Conservation (phyloP, 2,329 filamentous ascomycete genomes). For the Alternaria triticimaculans region DNA sequence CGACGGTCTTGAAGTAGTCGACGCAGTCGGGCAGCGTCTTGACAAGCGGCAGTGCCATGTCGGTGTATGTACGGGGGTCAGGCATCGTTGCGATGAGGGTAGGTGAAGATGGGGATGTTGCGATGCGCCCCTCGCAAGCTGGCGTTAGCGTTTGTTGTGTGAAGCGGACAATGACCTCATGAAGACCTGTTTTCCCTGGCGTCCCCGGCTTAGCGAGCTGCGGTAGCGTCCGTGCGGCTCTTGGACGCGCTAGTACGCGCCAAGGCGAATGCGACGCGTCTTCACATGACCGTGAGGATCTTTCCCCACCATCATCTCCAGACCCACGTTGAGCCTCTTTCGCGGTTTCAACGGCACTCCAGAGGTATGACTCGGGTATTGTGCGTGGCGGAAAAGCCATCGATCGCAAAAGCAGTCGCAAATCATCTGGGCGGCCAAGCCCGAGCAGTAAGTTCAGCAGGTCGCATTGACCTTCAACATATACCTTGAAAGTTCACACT, state of each 20-base stretch:
- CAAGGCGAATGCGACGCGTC: constrained; percentile 27
- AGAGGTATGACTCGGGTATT: constrained; percentile 63
- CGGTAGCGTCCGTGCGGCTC: constrained; percentile 17
- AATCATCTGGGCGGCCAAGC: constrained; percentile 84
- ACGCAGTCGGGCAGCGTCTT: constrained; percentile 75
- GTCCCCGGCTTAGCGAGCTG: constrained; percentile 13
- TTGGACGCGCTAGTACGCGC: constrained; percentile 25
- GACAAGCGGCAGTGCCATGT: constrained; percentile 70
- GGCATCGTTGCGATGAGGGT: constrained; percentile 52
- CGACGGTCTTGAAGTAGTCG: constrained; percentile 75
- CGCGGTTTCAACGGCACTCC: constrained; percentile 5
- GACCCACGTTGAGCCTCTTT: constrained; percentile 3
- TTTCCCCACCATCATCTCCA: neutral
- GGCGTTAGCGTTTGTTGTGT: constrained; percentile 3
- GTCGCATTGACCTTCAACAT: neutral
- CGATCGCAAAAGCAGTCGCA: constrained; percentile 93
- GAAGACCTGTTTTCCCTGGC: constrained; percentile 23
- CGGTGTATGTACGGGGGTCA: constrained; percentile 30
- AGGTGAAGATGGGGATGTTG: neutral
- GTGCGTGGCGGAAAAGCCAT: constrained; percentile 87
- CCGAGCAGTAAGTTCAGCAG: constrained; percentile 63
- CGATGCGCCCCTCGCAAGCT: neutral
- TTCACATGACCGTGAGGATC: constrained; percentile 42
- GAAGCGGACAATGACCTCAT: constrained; percentile 35
- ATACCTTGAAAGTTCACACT: neutral